Evolutionary conservation across 2,329 filamentous ascomycete species (phyloP), one percentile per base, ranked within the genome.

Genomic region (Plectosphaerella cucumerina): DNA sequence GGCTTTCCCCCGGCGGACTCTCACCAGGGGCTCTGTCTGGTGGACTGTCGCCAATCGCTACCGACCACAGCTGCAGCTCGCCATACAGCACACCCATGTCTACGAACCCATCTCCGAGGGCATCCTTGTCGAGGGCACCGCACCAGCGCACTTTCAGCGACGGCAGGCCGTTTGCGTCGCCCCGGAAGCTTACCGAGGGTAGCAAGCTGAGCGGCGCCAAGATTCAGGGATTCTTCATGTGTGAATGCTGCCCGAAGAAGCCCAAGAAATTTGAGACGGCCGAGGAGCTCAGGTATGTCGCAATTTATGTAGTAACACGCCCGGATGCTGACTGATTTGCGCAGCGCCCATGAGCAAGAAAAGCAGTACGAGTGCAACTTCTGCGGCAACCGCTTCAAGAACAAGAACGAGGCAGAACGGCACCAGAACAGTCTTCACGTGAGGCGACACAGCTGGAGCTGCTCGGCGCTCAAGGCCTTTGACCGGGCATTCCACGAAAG

Each of bases 341-440:
- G 17, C 63, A 97, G 93, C 57, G 75, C 86, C 43, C 93, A 97
- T 67, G 90, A 94, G 69, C 85, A 90, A 64, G 94, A 97, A 70
- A 97, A 97, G 70, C 93, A 97, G 70, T 97, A 97, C 68, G 89
- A 89, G 56, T 97, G 93, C 69, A 81, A 84, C 23, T 97, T 90
- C 66, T 97, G 93, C 68, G 88, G 88, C 41, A 97, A 97, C 66
- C 85, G 93, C 11, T 97, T 97, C 76, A 97, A 97, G 72, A 97
- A 97, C 73, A 97, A 97, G 72, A 97, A 97, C 62, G 94, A 97
- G 72, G 92, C 92, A 3, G 93, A 97, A 69, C 84, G 94, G 31
- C 93, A 97, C 66, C 92, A 96, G 64, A 97, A 97, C 63, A 96
- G 92, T 14, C 81, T 97, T 11, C 93, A 97, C 68, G 80, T 97